Evolutionary conservation across 495 filamentous ascomycete species (phyloP), one percentile per base, ranked within the genome.

Genomic region (Penicillium manginii): DNA sequence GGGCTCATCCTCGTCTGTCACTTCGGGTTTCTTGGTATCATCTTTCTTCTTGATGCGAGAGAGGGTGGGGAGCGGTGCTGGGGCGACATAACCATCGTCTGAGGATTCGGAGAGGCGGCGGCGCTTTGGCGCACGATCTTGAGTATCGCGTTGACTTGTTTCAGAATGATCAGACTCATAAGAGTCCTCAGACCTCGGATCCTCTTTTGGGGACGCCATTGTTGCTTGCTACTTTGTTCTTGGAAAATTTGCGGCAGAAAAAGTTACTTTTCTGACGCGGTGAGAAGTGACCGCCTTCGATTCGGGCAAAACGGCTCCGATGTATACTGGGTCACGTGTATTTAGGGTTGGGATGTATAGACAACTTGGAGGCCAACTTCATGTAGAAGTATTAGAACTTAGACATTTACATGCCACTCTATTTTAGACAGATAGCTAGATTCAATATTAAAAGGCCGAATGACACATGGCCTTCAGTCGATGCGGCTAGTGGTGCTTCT

Each of bases 21-120:
- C 5, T 5, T 60, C 59, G 51, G 66, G 46, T 29, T 66, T 65
- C 21, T 69, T 61, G 8, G 55, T 59, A 37, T 73, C 62, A 29
- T 66, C 66, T 52, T 78, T 80, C 64, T 75, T 77, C 60, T 76
- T 80, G 43, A 80, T 79, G 54, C 78, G 75, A 26, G 78, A 78
- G 55, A 78, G 61, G 8, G 73, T 68, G 57, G 76, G 72, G 55
- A 80, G 69, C 50, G 76, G 77, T 53, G 72, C 68, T 40, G 74
- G 73, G 21, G 74, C 69, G 53, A 67, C 67, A 52, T 72, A 72
- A 6, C 67, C 72, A 55, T 78, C 78, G 58, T 66, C 58, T 9
- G 74, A 75, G 7, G 76, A 77, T 49, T 71, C 66, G 22, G 78
- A 80, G 53, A 78, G 67, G 52, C 78, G 76, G 57, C 78, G 71